Percentiles rank a stretch among this genome's conserved stretches.
Conservation (phyloP, 1,284 basidiomycete genomes). For the Trichosporon sp. region DNA sequence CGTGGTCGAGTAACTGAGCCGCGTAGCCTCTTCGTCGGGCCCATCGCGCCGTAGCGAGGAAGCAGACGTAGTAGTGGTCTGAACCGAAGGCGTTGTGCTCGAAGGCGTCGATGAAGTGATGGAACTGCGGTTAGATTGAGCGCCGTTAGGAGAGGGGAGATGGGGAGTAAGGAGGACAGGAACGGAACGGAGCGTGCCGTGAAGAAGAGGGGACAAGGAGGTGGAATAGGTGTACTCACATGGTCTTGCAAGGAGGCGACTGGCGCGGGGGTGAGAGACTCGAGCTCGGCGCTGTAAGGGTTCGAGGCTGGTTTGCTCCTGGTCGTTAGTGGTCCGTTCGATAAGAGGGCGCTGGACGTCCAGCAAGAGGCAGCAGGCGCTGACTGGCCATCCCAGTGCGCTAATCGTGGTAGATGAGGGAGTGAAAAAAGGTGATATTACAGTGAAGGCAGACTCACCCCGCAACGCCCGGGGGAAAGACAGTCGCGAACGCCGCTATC, state of each 20-base stretch:
- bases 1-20: neutral
- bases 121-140: constrained; percentile 1
- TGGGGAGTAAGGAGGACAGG: no score
- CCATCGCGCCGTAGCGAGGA: constrained; percentile 2
- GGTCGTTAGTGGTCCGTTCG: neutral
- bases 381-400: no score
- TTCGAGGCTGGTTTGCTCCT: neutral
- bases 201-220: neutral
- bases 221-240: no score
- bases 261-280: neutral
- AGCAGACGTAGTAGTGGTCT: constrained; percentile 8
- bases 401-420: neutral
- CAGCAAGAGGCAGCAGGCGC: no score
- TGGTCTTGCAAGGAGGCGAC: neutral
- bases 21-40: constrained; percentile 1
- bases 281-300: constrained; percentile 8
- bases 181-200: no score
- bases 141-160: no score
- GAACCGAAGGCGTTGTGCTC: neutral
- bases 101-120: neutral
- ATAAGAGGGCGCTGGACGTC: no score
- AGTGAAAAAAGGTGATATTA: neutral
- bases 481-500: neutral
- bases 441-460: neutral
- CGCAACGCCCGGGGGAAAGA: neutral